Evolutionary conservation across 768 basidiomycete genomes (phyloP).

Genomic region (Coprinopsis sp.): DNA sequence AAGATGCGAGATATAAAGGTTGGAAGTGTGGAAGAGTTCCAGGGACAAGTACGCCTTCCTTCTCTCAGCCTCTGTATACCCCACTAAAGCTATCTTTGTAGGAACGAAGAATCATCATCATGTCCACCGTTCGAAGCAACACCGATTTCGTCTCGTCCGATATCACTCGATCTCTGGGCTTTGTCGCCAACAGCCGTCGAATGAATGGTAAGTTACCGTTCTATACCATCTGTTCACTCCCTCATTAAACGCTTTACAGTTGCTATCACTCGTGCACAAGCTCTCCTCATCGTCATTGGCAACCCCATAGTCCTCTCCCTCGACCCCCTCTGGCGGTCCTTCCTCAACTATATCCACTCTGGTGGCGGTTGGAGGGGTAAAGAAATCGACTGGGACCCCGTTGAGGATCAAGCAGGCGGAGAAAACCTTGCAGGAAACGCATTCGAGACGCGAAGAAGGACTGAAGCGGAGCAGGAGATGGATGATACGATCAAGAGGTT

Average conservation of each 20-base stretch:
- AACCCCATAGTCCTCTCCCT: constrained; percentile 54
- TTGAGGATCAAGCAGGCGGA: constrained; percentile 24
- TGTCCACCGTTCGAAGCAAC: constrained; percentile 56
- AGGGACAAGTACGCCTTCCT: constrained; percentile 47
- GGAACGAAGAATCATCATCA: constrained; percentile 55
- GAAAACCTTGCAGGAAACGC: constrained; percentile 29
- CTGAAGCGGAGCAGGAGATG: constrained; percentile 28
- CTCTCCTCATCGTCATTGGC: constrained; percentile 58
- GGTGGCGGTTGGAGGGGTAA: constrained; percentile 52
- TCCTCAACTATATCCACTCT: constrained; percentile 51
- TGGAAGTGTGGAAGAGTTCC: constrained; percentile 66
- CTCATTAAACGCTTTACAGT: constrained; percentile 33
- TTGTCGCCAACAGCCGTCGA: constrained; percentile 50
- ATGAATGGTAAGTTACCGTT: constrained; percentile 44
- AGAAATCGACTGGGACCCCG: constrained; percentile 29
- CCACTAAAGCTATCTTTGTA: constrained; percentile 13
- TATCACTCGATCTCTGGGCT: constrained; percentile 51
- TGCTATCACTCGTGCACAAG: constrained; percentile 61
- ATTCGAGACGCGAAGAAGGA: constrained; percentile 15
- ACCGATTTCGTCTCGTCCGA: constrained; percentile 45
- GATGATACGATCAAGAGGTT: constrained; percentile 33
- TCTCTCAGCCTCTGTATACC: constrained; percentile 3
- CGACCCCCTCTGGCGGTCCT: constrained; percentile 55
- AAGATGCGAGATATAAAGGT: constrained; percentile 45
- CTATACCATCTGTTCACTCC: background rate